These are phyloP conservation scores for Cladosporium phlei DNA, from an alignment of 2,329 filamentous ascomycete genomes.

Conservation along the genomic window DNA sequence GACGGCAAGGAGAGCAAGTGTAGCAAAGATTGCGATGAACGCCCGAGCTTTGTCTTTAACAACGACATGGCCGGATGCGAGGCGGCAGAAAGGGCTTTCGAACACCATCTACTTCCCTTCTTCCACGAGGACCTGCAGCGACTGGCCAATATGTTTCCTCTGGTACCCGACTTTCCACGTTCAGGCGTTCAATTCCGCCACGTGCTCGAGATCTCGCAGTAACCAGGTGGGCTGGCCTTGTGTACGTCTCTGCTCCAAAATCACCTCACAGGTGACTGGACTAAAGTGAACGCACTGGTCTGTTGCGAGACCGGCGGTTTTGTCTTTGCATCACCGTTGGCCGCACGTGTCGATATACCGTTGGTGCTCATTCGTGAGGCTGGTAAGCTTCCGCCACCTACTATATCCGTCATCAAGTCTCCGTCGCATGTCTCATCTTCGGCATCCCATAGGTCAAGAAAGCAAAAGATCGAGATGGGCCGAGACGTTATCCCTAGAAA, in stretches of 20 bases:
- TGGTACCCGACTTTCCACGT: constrained; percentile 48
- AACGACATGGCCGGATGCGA: not conserved
- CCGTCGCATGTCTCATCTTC: constrained; percentile 52
- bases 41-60: not conserved
- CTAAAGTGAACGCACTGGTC: constrained; percentile 41
- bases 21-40: not conserved
- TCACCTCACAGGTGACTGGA: constrained; percentile 47
- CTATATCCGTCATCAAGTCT: constrained; percentile 44
- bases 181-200: constrained; percentile 53
- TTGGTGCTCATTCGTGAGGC: constrained; percentile 51
- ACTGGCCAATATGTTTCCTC: constrained; percentile 49
- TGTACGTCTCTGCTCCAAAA: constrained; percentile 48
- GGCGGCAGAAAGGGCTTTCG: not conserved
- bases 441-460: constrained; percentile 19
- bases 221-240: constrained; percentile 46
- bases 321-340: constrained; percentile 51
- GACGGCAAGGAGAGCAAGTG: not conserved
- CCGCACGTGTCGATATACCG: constrained; percentile 37
- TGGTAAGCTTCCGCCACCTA: constrained; percentile 57
- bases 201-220: constrained; percentile 53
- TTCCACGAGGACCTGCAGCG: constrained; percentile 37
- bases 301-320: constrained; percentile 57
- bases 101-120: not conserved
- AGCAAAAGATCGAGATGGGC: constrained; percentile 49
- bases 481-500: constrained; percentile 37